A percentile compares a stretch with the other conserved stretches of the same genome.
Evolutionary conservation across 768 basidiomycete genomes (phyloP).

Genomic region (Podaxis sp.): DNA sequence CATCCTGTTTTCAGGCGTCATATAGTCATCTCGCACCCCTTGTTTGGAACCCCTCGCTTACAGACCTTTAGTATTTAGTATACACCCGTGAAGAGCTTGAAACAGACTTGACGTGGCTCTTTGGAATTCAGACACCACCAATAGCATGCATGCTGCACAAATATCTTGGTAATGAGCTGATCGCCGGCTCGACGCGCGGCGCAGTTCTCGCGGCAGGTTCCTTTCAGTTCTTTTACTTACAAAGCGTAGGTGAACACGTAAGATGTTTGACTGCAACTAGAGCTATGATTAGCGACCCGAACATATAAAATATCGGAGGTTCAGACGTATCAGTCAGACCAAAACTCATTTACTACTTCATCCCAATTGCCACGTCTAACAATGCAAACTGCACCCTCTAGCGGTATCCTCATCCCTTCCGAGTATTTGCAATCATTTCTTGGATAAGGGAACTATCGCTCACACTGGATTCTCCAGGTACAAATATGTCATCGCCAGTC

Average conservation of each 20-base stretch:
- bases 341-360: background rate
- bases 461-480: background rate
- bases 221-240: too few relatives aligned
- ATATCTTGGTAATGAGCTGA: too few relatives aligned
- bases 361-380: background rate
- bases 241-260: background rate
- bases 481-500: conserved; percentile 52
- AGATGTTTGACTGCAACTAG: background rate
- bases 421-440: background rate
- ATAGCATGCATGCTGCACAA: too few relatives aligned
- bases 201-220: too few relatives aligned
- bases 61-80: too few relatives aligned
- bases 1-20: too few relatives aligned
- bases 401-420: background rate
- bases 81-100: too few relatives aligned
- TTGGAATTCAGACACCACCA: too few relatives aligned
- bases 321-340: background rate
- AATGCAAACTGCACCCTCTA: background rate
- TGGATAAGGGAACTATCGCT: background rate
- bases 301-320: background rate
- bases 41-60: too few relatives aligned
- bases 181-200: too few relatives aligned
- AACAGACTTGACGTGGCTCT: too few relatives aligned
- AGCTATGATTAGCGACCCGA: background rate
- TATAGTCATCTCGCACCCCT: too few relatives aligned